Base-by-base conservation (phyloP, 2,329 filamentous ascomycete species). In the Dryadomyces quercus-mongolicae region DNA sequence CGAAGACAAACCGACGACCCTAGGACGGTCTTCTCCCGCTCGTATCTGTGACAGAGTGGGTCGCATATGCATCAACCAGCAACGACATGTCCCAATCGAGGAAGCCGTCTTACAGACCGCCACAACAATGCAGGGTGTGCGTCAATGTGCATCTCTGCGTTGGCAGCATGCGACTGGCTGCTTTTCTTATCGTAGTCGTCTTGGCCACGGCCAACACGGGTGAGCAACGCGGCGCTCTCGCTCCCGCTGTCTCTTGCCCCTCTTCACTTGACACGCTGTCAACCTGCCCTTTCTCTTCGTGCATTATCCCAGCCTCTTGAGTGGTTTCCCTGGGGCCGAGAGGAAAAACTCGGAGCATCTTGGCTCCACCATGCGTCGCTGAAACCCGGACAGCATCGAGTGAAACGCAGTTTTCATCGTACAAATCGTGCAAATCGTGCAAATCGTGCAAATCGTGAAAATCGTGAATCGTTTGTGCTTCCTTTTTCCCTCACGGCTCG, bases 121-220 rank as follows among this genome's bases (percentile, higher is more conserved):
- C 36, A 40, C 10, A 40, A 13, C 10, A 51, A 7, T 25, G 43
- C 18, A 51, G 49, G 49, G 49, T 40, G n/a, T 51, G 20, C 25
- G 36, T 40, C 25, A 21, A 16, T 31, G 25, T 50, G 51, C 51
- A 51, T 2, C 3, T 43, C 1, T 56, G 51, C 48, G 54, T 51
- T 57, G 56, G 56, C 52, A 46, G 22, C 48, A 45, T 8, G 18
- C 50, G 31, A 52, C 49, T 57, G 54, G 51, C 25, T 31, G 43
- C 13, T 5, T 44, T 21, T 16, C 49, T 51, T 34, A 44, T 43
- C 40, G 15, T 49, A 5, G 43, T 15, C 54, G 16, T 16, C 20
- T 40, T 46, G 18, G 18, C 18, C 34, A 40, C 15, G 18, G 7
- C 22, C 46, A 22, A 31, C 25, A 31, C 25, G 25, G 25, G 25